A percentile compares a stretch with the other conserved stretches of the same genome.
phyloP scores from a whole-genome alignment of 1,139 yeast species.

The Suhomyces guaymorum region DNA sequence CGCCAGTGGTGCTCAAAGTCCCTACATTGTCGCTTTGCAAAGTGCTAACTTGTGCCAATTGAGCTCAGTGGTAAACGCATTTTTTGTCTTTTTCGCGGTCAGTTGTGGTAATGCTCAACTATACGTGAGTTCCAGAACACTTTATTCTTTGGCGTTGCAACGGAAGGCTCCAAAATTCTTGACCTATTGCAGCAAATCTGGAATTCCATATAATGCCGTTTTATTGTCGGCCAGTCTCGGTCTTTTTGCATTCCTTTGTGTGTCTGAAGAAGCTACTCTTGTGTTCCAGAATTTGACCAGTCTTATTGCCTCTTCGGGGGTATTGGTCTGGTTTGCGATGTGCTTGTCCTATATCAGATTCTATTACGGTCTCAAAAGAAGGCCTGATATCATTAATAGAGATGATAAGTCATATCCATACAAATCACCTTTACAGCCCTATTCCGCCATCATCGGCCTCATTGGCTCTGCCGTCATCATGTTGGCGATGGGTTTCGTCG shows the following conservation, averaged over 20 bases:
- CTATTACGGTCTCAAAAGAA: conserved; percentile 61
- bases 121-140: conserved; percentile 76
- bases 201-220: conserved; percentile 76
- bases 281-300: conserved; percentile 67
- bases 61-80: conserved; percentile 63
- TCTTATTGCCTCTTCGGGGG: conserved; percentile 68
- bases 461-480: conserved; percentile 56
- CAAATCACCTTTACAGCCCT: conserved; percentile 77
- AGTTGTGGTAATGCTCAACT: conserved; percentile 77
- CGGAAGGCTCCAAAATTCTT: conserved; percentile 66
- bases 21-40: conserved; percentile 81
- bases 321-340: conserved; percentile 82
- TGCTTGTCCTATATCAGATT: conserved; percentile 71
- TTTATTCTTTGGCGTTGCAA: conserved; percentile 72
- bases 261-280: conserved; percentile 57
- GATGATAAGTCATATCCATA: conserved; percentile 73
- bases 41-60: conserved; percentile 64
- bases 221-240: conserved; percentile 63
- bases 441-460: conserved; percentile 66
- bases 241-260: conserved; percentile 58
- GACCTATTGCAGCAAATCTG: conserved; percentile 58
- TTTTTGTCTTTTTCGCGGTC: conserved; percentile 72
- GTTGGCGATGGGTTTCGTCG: conserved; percentile 68
- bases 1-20: conserved; percentile 65
- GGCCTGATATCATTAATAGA: conserved; percentile 67